Evolutionary conservation across 306 rosid species (phyloP), one percentile per base, ranked within the genome.

Genomic region (Pueraria montana): DNA sequence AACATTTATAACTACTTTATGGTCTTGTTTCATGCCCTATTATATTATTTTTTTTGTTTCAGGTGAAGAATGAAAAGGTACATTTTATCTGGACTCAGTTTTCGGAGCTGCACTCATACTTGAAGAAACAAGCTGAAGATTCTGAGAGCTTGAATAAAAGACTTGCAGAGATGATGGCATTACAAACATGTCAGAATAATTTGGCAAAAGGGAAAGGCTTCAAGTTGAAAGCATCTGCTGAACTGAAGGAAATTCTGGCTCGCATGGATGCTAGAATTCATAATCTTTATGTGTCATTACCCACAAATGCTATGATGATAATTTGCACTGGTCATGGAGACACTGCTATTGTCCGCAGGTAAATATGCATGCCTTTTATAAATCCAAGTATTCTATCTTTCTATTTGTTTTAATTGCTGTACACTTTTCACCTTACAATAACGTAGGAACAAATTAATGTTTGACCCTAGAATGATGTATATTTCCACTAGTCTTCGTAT

Each of bases 311-410:
- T 62, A 94, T 94, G 99, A 88, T 96, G 83, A 91, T 96, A 78
- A 71, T 92, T 75, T 96, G 95, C 89, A 89, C 99, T 0, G 99
- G 99, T 79, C 99, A 94, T 59, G 99, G 99, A 49, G 97, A 96
- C 86, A 92, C 93, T 32, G 94, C 97, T 59, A 62, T 92, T 64
- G 97, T 94, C n/a, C 89, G 87, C 77, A 96, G 99, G 99, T 96
- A 90, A 40, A 86, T 34, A 32, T 48, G 64, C 72, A n/a, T 53
- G 42, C 40, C 73, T 55, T 76, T 70, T 55, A 72, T 20, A 55
- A 52, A 32, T 34, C 26, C 30, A 50, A 68, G 42, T 80, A 61
- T 49, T 78, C 23, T 78, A n/a, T 62, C 3, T 75, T 64, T 45
- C 27, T 72, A 24, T 81, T 55, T 2, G 48, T 36, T 53, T 68